These are phyloP conservation scores for Pisolithus marmoratus DNA, from an alignment of 768 basidiomycete species.

Conservation along the genomic window DNA sequence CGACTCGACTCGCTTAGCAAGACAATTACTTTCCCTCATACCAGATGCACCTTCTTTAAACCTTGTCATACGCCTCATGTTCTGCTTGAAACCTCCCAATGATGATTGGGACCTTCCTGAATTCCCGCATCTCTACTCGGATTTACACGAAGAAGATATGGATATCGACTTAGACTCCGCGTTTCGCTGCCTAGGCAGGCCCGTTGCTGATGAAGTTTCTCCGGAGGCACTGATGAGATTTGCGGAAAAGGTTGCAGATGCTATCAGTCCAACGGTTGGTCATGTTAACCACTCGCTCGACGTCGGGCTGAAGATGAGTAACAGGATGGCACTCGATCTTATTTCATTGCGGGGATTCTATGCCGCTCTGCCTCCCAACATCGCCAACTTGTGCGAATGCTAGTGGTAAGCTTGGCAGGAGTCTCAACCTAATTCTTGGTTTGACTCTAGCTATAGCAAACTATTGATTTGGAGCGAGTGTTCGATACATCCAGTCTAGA, in stretches of 20 bases:
- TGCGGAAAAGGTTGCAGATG: slow-evolving; percentile 48
- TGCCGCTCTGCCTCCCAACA: slow-evolving; percentile 62
- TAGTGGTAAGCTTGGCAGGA: slow-evolving; percentile 36
- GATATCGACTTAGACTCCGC: slow-evolving; percentile 57
- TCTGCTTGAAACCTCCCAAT: slow-evolving; percentile 70
- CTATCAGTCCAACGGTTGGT: slow-evolving; percentile 51
- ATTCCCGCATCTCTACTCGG: slow-evolving; percentile 66
- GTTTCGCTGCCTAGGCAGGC: slow-evolving; percentile 46
- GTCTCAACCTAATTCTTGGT: neutral
- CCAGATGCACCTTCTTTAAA: slow-evolving; percentile 58
- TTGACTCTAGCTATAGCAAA: slow-evolving; percentile 38
- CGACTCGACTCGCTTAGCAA: slow-evolving; percentile 60
- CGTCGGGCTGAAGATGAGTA: slow-evolving; percentile 4
- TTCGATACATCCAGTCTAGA: slow-evolving; percentile 52
- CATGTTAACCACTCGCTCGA: neutral
- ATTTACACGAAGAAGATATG: slow-evolving; percentile 46
- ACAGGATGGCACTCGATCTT: slow-evolving; percentile 52
- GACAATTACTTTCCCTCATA: slow-evolving; percentile 54
- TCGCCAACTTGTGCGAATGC: slow-evolving; percentile 35
- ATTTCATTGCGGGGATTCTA: slow-evolving; percentile 56
- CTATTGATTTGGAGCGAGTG: slow-evolving; percentile 47
- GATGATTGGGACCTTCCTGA: slow-evolving; percentile 77
- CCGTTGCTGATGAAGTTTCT: slow-evolving; percentile 53
- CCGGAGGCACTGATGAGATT: slow-evolving; percentile 48
- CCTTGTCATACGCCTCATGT: slow-evolving; percentile 66